Conservation (phyloP, 1,284 basidiomycete genomes). For the Schizophyllum amplum region DNA sequence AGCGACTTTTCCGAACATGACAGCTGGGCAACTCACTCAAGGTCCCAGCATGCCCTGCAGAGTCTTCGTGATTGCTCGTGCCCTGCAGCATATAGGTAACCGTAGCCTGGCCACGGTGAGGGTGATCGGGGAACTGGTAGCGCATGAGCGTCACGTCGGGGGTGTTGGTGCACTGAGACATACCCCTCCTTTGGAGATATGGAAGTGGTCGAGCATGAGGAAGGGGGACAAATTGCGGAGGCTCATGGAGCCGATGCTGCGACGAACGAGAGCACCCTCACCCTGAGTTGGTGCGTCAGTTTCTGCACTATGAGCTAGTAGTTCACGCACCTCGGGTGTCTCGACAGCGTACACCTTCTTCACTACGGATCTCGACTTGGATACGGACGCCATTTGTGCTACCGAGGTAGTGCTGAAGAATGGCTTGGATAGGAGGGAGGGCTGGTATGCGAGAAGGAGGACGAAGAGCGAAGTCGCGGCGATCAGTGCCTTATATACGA, state of each 20-base stretch:
- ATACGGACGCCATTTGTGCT: background rate
- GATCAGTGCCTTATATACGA: background rate
- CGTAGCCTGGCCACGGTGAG: slow-evolving; percentile 84
- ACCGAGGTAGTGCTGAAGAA: background rate
- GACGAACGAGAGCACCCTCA: slow-evolving; percentile 80
- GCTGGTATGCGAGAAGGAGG: background rate
- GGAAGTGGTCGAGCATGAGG: slow-evolving; percentile 81
- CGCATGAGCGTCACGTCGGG: background rate
- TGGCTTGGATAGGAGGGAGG: background rate
- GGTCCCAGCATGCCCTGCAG: slow-evolving; percentile 77
- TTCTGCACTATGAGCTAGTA: background rate
- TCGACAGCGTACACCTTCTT: slow-evolving; percentile 77
- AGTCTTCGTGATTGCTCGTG: slow-evolving; percentile 86
- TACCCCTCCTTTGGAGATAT: slow-evolving; percentile 55
- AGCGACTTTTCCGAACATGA: slow-evolving; percentile 38
- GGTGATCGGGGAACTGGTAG: slow-evolving; percentile 69
- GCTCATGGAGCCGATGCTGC: slow-evolving; percentile 75
- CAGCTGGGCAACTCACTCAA: slow-evolving; percentile 33
- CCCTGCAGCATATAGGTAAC: slow-evolving; percentile 89
- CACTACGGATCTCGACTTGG: slow-evolving; percentile 58
- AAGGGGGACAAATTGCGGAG: slow-evolving; percentile 83
- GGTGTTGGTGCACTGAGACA: slow-evolving; percentile 14
- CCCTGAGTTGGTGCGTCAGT: slow-evolving; percentile 40
- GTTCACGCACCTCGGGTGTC: slow-evolving; percentile 58
- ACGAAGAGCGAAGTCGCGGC: background rate